These are phyloP conservation scores for Fusarium aywerte DNA, from an alignment of 2,329 filamentous ascomycete species.

Conservation along the genomic window DNA sequence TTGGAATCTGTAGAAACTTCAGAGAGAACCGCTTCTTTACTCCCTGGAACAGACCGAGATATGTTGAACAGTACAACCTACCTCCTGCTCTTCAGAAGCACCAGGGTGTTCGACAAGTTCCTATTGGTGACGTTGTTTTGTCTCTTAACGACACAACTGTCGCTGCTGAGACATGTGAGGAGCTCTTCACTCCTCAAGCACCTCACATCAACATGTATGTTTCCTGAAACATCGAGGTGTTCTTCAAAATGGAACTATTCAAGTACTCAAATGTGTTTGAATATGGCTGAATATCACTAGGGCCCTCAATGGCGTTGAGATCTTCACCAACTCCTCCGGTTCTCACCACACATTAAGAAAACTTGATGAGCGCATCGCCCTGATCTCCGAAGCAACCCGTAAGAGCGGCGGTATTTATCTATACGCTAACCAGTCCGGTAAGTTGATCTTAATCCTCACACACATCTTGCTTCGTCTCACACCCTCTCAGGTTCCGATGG, in stretches of 20 bases:
- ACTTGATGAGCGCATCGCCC: conserved; percentile 68
- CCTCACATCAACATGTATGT: conserved; percentile 35
- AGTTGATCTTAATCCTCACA: rapidly evolving
- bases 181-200: conserved; percentile 43
- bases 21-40: conserved; percentile 56
- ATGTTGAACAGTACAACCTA: conserved; percentile 54
- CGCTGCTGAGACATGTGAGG: conserved; percentile 56
- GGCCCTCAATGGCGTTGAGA: conserved; percentile 70
- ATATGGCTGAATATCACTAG: neutral
- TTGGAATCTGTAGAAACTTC: conserved; percentile 40
- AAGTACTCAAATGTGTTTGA: rapidly evolving
- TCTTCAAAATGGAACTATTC: rapidly evolving
- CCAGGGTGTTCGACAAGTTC: conserved; percentile 50
- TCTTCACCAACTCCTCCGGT: conserved; percentile 71
- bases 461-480: neutral
- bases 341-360: conserved; percentile 68
- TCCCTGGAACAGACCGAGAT: conserved; percentile 52
- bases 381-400: conserved; percentile 74
- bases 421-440: conserved; percentile 51
- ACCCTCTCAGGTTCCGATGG: conserved; percentile 59
- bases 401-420: conserved; percentile 70
- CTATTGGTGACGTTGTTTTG: conserved; percentile 56
- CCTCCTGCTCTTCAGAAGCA: conserved; percentile 68
- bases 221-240: rapidly evolving
- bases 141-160: conserved; percentile 54